phyloP scores from a whole-genome alignment of 23 red algal genomes.

The Agarophyton chilense region DNA sequence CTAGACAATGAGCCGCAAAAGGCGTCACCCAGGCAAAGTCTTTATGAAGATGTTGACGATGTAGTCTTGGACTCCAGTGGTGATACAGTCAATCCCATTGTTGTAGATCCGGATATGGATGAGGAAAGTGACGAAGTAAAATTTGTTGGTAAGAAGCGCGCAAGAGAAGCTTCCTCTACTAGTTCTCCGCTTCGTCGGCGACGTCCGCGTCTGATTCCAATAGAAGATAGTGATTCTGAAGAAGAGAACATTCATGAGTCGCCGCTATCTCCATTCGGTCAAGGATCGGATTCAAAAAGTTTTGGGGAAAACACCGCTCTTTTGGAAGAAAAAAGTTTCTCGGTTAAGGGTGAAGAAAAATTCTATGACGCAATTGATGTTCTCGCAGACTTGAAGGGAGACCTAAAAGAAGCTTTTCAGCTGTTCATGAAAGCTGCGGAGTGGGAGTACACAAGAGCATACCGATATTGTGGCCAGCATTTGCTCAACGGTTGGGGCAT shows the following conservation, averaged over 20 bases:
- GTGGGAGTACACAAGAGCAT: neutral
- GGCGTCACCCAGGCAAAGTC: neutral
- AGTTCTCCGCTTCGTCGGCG: neutral
- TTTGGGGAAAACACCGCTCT: too few relatives aligned
- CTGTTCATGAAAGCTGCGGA: slow-evolving; percentile 30
- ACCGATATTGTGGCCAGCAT: neutral
- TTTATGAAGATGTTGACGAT: slow-evolving; percentile 23
- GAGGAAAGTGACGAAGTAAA: slow-evolving; percentile 2
- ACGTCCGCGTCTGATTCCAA: slow-evolving; percentile 1
- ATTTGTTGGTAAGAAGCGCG: slow-evolving; percentile 17
- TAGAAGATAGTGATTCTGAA: slow-evolving; percentile 1
- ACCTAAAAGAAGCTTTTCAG: neutral
- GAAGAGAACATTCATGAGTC: neutral
- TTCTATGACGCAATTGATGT: neutral
- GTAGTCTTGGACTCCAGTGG: slow-evolving; percentile 26
- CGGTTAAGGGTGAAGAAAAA: neutral
- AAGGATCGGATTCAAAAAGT: neutral
- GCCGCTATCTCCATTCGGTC: neutral
- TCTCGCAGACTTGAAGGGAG: neutral
- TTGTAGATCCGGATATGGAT: neutral
- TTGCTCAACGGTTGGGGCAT: slow-evolving; percentile 24
- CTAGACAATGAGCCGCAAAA: neutral
- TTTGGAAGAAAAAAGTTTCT: too few relatives aligned
- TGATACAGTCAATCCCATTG: neutral
- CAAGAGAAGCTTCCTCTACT: neutral